Base-by-base conservation (phyloP, 441 rosid genomes). In the Raphanus hybrid region DNA sequence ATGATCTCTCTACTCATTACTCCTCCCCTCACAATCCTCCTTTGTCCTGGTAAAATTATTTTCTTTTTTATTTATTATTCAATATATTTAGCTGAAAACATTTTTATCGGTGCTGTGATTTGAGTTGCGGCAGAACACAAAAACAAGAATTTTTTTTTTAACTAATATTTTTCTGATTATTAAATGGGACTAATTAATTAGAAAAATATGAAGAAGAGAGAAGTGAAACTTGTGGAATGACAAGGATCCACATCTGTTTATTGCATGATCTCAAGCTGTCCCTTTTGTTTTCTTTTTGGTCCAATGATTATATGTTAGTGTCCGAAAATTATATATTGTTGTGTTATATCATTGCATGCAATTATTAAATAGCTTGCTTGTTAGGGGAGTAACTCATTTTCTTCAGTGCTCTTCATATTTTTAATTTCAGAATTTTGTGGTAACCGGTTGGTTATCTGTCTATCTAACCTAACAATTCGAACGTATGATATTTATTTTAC, bases 21-120 rank as follows among this genome's bases (percentile, higher is more conserved):
- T 86, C 79, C 76, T 73, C 90, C 8, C 82, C 81, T 80, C 87
- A 81, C 65, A 92, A 91, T 83, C 88, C 94, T 80, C 85, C 97
- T 68, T 80, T 94, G 79, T 92, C 93, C 78, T 84, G 92, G 97
- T 94, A 45, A 88, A 60, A 82, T 59, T 65, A 8, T 84, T 35
- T 26, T 67, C 41, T 4, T 3, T 57, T 45, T 6, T 2, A 10
- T 37, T 14, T 68, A 8, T 1, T 18, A 4, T 10, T 65, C 3
- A 8, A 8, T 34, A 2, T 5, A 9, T 9, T 64, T 43, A 2
- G 0, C 23, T 3, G 3, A 3, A 52, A 70, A 27, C 16, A 16
- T 45, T 26, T 67, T 0, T 8, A 64, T 58, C 61, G 26, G 66
- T 62, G 68, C 16, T 70, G 80, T 77, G 75, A 39, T 27, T 29